These are phyloP conservation scores for Populus tomentosa DNA, from an alignment of 441 rosid species.

Conservation along the genomic window DNA sequence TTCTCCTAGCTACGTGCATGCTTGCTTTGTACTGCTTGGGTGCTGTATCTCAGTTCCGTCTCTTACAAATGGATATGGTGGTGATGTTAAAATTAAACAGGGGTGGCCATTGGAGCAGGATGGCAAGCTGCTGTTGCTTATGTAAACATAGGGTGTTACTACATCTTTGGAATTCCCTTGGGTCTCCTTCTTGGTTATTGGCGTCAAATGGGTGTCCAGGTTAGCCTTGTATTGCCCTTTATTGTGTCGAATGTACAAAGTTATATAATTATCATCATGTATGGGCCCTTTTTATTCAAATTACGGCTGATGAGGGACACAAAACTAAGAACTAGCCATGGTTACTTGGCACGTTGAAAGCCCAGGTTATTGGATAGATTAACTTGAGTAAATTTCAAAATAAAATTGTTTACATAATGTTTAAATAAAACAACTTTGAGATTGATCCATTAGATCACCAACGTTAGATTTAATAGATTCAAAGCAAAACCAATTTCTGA, in stretches of 20 bases:
- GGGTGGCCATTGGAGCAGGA: slow-evolving; percentile 68
- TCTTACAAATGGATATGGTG: background rate
- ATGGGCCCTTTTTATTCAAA: background rate
- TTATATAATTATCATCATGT: no score
- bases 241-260: background rate
- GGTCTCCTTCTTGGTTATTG: slow-evolving; percentile 47
- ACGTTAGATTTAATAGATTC: background rate
- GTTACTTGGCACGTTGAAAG: no score
- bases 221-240: background rate
- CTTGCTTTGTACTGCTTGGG: background rate
- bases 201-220: slow-evolving; percentile 37
- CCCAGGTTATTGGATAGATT: no score
- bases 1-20: no score
- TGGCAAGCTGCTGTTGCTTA: slow-evolving; percentile 58
- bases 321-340: background rate
- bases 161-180: slow-evolving; percentile 47
- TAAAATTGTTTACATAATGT: no score
- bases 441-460: background rate
- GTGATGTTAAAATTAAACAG: slow-evolving; percentile 13
- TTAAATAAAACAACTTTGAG: no score
- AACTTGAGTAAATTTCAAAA: no score
- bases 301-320: background rate
- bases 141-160: slow-evolving; percentile 55
- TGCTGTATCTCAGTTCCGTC: background rate
- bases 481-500: no score